Conservation (phyloP, 2,329 filamentous ascomycete genomes). For the Trichoderma sp. region DNA sequence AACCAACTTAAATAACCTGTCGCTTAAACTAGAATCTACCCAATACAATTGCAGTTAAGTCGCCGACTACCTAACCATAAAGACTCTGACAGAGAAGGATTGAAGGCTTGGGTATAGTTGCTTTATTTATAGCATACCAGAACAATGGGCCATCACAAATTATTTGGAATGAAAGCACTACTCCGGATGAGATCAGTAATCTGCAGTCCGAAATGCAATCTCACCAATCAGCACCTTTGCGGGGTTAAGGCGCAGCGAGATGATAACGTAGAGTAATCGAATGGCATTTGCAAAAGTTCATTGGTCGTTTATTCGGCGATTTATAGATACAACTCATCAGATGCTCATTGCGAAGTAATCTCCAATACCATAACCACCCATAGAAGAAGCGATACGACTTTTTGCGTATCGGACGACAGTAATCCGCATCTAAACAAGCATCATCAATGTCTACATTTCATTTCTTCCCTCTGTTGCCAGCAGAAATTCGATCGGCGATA, state of each 20-base stretch:
- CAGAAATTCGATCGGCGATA: background rate
- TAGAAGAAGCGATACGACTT: background rate
- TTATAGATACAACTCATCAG: background rate
- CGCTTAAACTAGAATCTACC: background rate
- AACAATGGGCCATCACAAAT: background rate
- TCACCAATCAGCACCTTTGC: background rate
- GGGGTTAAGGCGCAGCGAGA: background rate
- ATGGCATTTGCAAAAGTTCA: background rate
- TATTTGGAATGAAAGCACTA: background rate
- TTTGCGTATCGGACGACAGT: background rate
- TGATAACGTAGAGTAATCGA: background rate
- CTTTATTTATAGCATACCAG: background rate
- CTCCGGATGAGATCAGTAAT: background rate
- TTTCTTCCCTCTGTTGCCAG: background rate
- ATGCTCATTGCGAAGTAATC: background rate
- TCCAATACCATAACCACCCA: background rate
- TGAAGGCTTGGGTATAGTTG: background rate
- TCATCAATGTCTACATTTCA: background rate
- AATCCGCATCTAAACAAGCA: background rate
- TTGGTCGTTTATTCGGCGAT: background rate
- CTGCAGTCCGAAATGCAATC: background rate
- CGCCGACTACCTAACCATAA: background rate
- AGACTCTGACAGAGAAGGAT: background rate
- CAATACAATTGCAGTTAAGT: background rate
- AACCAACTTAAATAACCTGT: background rate